phyloP scores from a whole-genome alignment of 2,329 filamentous ascomycete species.

The Pyrenochaeta sp. region DNA sequence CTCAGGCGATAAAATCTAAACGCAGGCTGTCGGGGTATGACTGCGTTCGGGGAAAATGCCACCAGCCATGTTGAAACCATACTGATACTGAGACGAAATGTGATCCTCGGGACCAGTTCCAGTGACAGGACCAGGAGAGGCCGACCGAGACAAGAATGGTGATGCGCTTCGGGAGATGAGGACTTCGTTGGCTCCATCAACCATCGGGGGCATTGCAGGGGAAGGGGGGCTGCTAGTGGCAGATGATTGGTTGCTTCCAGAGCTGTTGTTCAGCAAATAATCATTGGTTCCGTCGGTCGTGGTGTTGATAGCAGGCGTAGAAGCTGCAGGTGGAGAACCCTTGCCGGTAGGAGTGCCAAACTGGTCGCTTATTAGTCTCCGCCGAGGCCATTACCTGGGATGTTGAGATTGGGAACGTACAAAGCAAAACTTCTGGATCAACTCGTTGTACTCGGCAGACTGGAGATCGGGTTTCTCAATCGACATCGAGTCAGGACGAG shows the following conservation, averaged over 20 bases:
- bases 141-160: slow-evolving; percentile 49
- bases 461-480: slow-evolving; percentile 74
- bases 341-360: slow-evolving; percentile 58
- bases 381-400: slow-evolving; percentile 42
- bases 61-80: slow-evolving; percentile 49
- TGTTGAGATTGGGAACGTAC: slow-evolving; percentile 73
- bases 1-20: slow-evolving; percentile 28
- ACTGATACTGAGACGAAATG: slow-evolving; percentile 52
- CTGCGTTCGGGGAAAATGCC: slow-evolving; percentile 54
- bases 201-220: slow-evolving; percentile 38
- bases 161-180: slow-evolving; percentile 36
- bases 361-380: slow-evolving; percentile 54
- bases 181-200: slow-evolving; percentile 51
- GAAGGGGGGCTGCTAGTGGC: slow-evolving; percentile 48
- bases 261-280: slow-evolving; percentile 32
- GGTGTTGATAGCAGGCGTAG: slow-evolving; percentile 31
- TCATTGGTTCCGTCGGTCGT: slow-evolving; percentile 42
- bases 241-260: slow-evolving; percentile 44
- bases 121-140: slow-evolving; percentile 52
- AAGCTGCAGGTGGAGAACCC: slow-evolving; percentile 44
- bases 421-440: slow-evolving; percentile 99
- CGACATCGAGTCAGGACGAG: slow-evolving; percentile 62
- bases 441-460: slow-evolving; percentile 91
- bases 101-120: slow-evolving; percentile 51
- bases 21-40: slow-evolving; percentile 54